A percentile compares a stretch with the other conserved stretches of the same genome.
Evolutionary conservation across 1,139 yeast species (phyloP).

Genomic region (Blastobotrys arbuscula): DNA sequence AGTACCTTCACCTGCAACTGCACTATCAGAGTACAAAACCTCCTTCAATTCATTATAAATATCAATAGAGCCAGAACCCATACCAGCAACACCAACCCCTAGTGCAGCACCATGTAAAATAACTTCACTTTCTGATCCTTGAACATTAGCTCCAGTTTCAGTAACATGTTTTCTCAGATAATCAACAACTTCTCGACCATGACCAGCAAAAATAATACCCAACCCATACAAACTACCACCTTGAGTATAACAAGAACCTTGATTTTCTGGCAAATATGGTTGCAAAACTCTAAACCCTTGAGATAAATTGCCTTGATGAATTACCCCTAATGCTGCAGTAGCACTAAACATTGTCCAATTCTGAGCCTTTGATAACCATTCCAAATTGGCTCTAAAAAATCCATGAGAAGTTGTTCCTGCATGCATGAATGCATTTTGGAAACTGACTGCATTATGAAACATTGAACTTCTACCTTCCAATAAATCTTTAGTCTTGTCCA

Average conservation of each 20-base stretch:
- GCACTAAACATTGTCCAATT: slow-evolving; percentile 98
- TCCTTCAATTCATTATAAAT: slow-evolving; percentile 80
- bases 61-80: slow-evolving; percentile 76
- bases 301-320: slow-evolving; percentile 88
- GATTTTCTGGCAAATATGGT: slow-evolving; percentile 86
- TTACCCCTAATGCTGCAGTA: slow-evolving; percentile 96
- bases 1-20: slow-evolving; percentile 94
- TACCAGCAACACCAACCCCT: slow-evolving; percentile 95
- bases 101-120: slow-evolving; percentile 93
- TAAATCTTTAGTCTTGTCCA: slow-evolving; percentile 73
- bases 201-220: slow-evolving; percentile 94
- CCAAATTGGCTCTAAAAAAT: slow-evolving; percentile 82
- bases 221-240: slow-evolving; percentile 95
- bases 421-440: slow-evolving; percentile 91
- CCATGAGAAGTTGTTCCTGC: slow-evolving; percentile 97
- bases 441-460: slow-evolving; percentile 93
- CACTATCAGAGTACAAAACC: slow-evolving; percentile 84
- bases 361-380: slow-evolving; percentile 95
- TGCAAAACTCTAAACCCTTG: slow-evolving; percentile 84
- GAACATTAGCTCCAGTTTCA: slow-evolving; percentile 53
- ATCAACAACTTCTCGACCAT: slow-evolving; percentile 82
- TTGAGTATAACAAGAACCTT: slow-evolving; percentile 64
- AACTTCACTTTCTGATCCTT: slow-evolving; percentile 71
- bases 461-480: slow-evolving; percentile 91
- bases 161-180: slow-evolving; percentile 70